A percentile compares a stretch with the other conserved stretches of the same genome.
Evolutionary conservation across 495 filamentous ascomycete species (phyloP).

Genomic region (Lindgomyces ingoldianus): DNA sequence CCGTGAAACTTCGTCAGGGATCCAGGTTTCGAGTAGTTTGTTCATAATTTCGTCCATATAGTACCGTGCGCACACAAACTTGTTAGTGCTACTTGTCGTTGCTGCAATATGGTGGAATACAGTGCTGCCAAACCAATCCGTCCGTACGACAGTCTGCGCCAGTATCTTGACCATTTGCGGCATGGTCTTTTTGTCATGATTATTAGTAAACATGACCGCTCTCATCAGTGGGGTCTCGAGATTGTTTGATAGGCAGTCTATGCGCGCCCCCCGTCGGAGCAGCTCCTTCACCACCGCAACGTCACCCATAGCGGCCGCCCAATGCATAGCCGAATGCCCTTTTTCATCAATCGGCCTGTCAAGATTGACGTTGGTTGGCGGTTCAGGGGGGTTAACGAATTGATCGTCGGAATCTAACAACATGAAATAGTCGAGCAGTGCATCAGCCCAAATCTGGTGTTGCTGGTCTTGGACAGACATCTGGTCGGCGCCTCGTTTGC

Average conservation of each 20-base stretch:
- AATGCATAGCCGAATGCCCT: slow-evolving; percentile 86
- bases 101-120: slow-evolving; percentile 91
- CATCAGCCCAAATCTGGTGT: slow-evolving; percentile 86
- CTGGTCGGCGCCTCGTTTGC: slow-evolving; percentile 63
- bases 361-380: slow-evolving; percentile 79
- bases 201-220: slow-evolving; percentile 94
- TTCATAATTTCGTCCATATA: slow-evolving; percentile 90
- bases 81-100: slow-evolving; percentile 74
- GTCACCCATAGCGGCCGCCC: slow-evolving; percentile 98
- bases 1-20: slow-evolving; percentile 65
- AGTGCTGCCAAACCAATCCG: slow-evolving; percentile 76
- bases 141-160: slow-evolving; percentile 68
- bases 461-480: slow-evolving; percentile 73
- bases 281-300: slow-evolving; percentile 84
- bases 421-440: slow-evolving; percentile 93
- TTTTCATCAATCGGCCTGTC: slow-evolving; percentile 88
- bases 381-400: slow-evolving; percentile 67
- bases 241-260: slow-evolving; percentile 67
- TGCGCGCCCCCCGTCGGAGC: slow-evolving; percentile 70
- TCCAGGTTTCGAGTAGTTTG: slow-evolving; percentile 69
- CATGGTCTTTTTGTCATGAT: slow-evolving; percentile 87
- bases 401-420: slow-evolving; percentile 69
- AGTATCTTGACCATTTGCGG: slow-evolving; percentile 77
- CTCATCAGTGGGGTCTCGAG: slow-evolving; percentile 94
- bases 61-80: slow-evolving; percentile 81